Evolutionary conservation across 2,329 filamentous ascomycete genomes (phyloP), one percentile per base, ranked within the genome.

Genomic region (Apiospora arundinis): DNA sequence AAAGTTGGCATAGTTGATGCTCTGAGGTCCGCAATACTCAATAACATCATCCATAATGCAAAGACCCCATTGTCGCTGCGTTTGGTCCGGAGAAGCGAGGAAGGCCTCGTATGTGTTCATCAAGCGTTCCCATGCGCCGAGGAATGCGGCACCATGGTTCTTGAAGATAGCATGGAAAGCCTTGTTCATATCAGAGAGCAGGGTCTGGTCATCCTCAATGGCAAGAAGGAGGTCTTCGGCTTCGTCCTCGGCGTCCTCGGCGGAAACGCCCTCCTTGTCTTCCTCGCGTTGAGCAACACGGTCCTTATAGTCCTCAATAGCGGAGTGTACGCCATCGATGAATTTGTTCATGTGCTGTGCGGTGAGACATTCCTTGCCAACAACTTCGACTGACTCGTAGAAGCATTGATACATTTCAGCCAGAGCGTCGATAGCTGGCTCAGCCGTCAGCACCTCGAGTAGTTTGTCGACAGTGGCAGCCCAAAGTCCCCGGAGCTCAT

Each of bases 361-460:
- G 7, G 88, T 93, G 66, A 99, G 87, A 79, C 92, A 95, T 77
- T 93, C 91, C 82, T 93, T 94, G 72, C 95, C 95, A 75, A 97
- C 90, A 28, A 98, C 95, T 83, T 98, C 95, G 9, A 99, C 92
- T 37, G 94, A 97, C 82, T 99, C 96, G 82, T 99, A 99, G 86
- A 99, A 99, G 85, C 96, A 99, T 82, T 98, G 95, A 83, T 98
- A 99, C 94, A 99, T 98, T 83, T 98, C 96, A 1, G 96, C 95
- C 66, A 99, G 88, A 0, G 96, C 97, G 77, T 99, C 96, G 72
- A 99, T 95, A 1, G 95, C 95, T 25, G 96, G 95, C 84, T 99
- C 96, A 0, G 95, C 95, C 73, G 92, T 94, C 49, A 99, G 88
- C 1, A 98, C 95, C 81, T 98, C 96, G 14, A 99, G 90, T 46